These are phyloP conservation scores for Hypholoma sublateritium DNA, from an alignment of 768 basidiomycete genomes.

Conservation along the genomic window DNA sequence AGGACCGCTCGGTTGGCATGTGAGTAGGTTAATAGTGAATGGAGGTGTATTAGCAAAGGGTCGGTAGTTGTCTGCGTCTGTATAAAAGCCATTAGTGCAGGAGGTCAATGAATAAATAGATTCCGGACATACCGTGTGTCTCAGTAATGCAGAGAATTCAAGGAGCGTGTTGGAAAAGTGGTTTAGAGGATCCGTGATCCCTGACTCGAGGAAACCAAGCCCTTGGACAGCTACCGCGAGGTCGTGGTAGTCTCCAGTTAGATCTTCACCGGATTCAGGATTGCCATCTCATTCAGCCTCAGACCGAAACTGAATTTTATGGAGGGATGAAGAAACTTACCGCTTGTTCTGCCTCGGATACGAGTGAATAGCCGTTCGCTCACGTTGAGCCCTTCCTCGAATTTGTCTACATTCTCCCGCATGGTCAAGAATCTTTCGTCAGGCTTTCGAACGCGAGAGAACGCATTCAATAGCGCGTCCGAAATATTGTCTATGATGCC, in stretches of 20 bases:
- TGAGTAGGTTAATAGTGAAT: conserved; percentile 91
- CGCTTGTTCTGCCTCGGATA: conserved; percentile 78
- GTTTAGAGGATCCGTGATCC: conserved; percentile 96
- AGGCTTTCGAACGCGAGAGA: conserved; percentile 93
- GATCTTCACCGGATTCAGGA: conserved; percentile 85
- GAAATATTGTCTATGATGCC: conserved; percentile 94
- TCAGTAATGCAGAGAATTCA: conserved; percentile 88
- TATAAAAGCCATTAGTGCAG: background rate
- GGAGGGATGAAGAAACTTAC: conserved; percentile 52
- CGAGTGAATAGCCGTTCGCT: conserved; percentile 84
- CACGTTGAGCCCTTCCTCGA: conserved; percentile 86
- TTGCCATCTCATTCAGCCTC: conserved; percentile 85
- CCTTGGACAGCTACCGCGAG: conserved; percentile 95
- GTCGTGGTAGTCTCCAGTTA: conserved; percentile 96
- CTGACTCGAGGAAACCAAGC: conserved; percentile 95
- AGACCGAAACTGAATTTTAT: conserved; percentile 48
- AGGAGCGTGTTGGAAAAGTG: conserved; percentile 95
- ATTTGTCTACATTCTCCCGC: conserved; percentile 91
- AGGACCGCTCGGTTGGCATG: conserved; percentile 92
- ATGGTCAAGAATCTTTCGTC: conserved; percentile 94
- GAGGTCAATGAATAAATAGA: background rate
- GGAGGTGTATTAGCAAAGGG: conserved; percentile 86
- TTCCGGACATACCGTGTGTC: conserved; percentile 64
- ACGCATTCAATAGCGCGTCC: conserved; percentile 95
- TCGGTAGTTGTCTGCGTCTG: conserved; percentile 91